Conservation (phyloP, 768 basidiomycete species). For the Cystobasidium ongulense region DNA sequence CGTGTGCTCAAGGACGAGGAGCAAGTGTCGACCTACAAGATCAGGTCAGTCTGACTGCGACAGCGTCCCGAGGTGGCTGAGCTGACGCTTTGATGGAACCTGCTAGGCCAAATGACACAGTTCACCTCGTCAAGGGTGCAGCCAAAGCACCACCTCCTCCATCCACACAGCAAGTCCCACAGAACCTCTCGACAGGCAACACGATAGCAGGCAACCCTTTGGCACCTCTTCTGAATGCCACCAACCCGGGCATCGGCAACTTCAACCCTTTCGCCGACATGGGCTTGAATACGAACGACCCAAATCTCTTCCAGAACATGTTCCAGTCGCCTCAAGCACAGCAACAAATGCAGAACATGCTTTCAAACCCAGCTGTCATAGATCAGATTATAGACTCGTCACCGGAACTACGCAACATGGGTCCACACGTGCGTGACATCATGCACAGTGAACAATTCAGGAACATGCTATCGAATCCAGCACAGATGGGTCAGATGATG, state of each 20-base stretch:
- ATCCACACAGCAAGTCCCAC: constrained; percentile 62
- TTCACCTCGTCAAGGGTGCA: constrained; percentile 64
- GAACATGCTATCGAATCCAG: constrained; percentile 57
- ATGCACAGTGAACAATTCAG: constrained; percentile 44
- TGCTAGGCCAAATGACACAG: constrained; percentile 45
- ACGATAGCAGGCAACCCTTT: constrained; percentile 39
- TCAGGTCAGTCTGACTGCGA: constrained; percentile 54
- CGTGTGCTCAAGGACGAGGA: constrained; percentile 56
- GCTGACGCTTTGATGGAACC: constrained; percentile 42
- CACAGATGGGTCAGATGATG: constrained; percentile 64
- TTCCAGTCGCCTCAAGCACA: constrained; percentile 60
- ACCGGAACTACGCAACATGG: constrained; percentile 67
- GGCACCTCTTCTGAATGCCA: constrained; percentile 39
- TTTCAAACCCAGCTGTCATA: constrained; percentile 79
- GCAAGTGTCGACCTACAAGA: constrained; percentile 72
- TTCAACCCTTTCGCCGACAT: constrained; percentile 87
- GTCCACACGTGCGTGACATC: constrained; percentile 67
- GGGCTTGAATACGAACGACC: constrained; percentile 84
- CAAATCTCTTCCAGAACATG: constrained; percentile 62
- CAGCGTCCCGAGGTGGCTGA: background rate
- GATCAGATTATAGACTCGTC: constrained; percentile 75
- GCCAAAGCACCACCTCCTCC: constrained; percentile 68
- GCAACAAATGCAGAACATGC: constrained; percentile 74
- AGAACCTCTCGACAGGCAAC: constrained; percentile 31
- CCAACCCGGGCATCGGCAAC: constrained; percentile 42